Conservation (phyloP, 306 rosid genomes). For the Quercus bicolor region DNA sequence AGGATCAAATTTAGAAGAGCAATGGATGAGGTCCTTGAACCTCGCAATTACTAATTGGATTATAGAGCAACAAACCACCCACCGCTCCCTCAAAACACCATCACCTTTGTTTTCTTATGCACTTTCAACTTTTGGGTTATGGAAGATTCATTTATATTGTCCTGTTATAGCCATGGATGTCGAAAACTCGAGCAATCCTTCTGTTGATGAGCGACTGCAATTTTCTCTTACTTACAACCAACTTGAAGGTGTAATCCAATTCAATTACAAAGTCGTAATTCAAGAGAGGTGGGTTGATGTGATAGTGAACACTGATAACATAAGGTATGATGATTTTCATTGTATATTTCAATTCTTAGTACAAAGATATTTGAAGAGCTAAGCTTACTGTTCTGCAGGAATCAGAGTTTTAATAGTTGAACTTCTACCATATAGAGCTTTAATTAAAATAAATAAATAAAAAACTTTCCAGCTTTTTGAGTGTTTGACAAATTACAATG, state of each 20-base stretch:
- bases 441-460: too few species aligned
- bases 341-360: background rate
- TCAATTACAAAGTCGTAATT: constrained; percentile 54
- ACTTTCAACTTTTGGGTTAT: constrained; percentile 55
- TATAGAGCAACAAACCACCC: constrained; percentile 50
- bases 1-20: constrained; percentile 80
- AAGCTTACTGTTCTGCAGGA: too few species aligned
- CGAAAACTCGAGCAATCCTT: constrained; percentile 41
- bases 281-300: constrained; percentile 72
- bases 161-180: constrained; percentile 75
- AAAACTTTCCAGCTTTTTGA: too few species aligned
- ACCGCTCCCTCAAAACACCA: constrained; percentile 44
- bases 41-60: constrained; percentile 86
- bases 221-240: constrained; percentile 82
- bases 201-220: constrained; percentile 66
- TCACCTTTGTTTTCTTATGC: constrained; percentile 74
- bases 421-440: too few species aligned
- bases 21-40: constrained; percentile 89
- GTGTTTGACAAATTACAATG: too few species aligned
- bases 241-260: constrained; percentile 85
- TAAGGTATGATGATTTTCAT: constrained; percentile 47
- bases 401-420: too few species aligned
- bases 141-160: constrained; percentile 86
- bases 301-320: constrained; percentile 66
- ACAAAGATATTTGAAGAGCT: background rate